Base-by-base conservation (phyloP, 179 eudicot genomes). In the Actinidia polygama region DNA sequence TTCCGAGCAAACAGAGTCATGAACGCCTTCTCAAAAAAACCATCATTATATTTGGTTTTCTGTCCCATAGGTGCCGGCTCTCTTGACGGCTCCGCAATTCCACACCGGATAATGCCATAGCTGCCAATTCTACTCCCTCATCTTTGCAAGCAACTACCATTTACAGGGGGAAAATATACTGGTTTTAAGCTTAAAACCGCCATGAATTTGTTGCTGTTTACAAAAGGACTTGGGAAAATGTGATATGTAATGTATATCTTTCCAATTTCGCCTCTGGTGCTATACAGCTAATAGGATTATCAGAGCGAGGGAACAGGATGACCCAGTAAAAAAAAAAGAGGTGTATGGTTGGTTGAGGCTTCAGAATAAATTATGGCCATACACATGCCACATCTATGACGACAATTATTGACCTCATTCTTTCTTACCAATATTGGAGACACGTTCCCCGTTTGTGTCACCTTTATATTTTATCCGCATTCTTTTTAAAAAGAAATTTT, bases 11-110 rank as follows among this genome's bases (percentile, higher is more conserved):
- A 95, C 6, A 95, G 88, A 57, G 89, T 89, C 97, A 95, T 95
- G 85, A 95, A 94, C 0, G 81, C 88, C 89, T 86, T 92, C 87
- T 95, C 98, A 53, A 95, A 91, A 12, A 92, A 75, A 7, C 98
- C 98, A 84, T 95, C 98, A 6, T 89, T 94, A 89, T 95, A 95
- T 88, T 89, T 88, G 0, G 98, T 95, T 84, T 95, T 95, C 85
- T 89, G 90, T 6, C 98, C 98, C 83, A 95, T 6, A 2, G 98
- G 98, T 1, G 98, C 98, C 21, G 97, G 98, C 88, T 78, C 79
- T 14, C 98, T 95, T 10, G 91, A 85, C 16, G 94, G 86, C 89
- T 95, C 98, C 4, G 98, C 92, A 50, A 95, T 95, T 18, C 95
- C 89, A 49, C 98, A 90, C 57, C 88, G 85, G 57, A 86, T 73